These are phyloP conservation scores for Tilletia indica DNA, from an alignment of 1,284 basidiomycete genomes.

Conservation along the genomic window DNA sequence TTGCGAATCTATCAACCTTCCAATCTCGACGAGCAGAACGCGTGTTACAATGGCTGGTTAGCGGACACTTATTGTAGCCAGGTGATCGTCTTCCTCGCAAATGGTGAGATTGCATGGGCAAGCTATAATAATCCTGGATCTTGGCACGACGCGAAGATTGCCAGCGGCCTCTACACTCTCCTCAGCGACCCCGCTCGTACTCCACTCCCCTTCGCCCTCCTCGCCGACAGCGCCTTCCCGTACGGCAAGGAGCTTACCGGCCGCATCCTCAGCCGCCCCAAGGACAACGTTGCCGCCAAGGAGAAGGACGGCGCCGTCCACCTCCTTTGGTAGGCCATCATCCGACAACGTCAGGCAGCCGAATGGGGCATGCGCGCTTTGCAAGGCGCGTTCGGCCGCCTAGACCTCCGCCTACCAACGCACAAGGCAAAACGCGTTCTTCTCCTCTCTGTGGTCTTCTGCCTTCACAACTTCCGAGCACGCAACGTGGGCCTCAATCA, in stretches of 20 bases:
- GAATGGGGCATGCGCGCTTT: not conserved
- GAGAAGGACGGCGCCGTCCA: not conserved
- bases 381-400: conserved; percentile 1
- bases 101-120: conserved; percentile 2
- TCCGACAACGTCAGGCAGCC: not conserved
- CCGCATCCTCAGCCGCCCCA: not conserved
- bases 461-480: not conserved
- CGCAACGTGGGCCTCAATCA: not conserved
- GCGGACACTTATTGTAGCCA: not conserved
- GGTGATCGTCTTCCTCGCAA: not conserved
- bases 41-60: not conserved
- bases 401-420: not conserved
- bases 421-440: not conserved
- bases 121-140: not conserved
- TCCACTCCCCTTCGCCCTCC: not conserved
- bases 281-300: not conserved
- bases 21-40: not conserved
- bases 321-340: not conserved
- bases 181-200: not conserved
- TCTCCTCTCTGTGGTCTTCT: not conserved
- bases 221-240: not conserved
- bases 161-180: not conserved
- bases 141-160: conserved; percentile 2
- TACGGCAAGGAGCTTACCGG: not conserved
- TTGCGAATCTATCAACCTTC: not conserved